Conservation (phyloP, 2,329 filamentous ascomycete species). For the Epichloe aotearoae region DNA sequence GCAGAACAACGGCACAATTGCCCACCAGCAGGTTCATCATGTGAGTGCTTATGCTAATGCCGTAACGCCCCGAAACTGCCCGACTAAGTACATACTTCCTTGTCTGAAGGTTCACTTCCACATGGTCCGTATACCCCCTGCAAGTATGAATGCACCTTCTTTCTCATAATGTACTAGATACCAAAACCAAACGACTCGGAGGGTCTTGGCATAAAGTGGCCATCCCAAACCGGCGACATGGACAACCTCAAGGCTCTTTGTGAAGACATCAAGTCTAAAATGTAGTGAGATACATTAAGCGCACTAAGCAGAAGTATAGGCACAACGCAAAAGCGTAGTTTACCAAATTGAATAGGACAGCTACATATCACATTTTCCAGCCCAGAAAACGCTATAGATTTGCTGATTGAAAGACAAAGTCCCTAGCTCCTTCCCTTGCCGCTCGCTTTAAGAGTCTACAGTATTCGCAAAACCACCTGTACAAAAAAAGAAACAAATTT, state of each 20-base stretch:
- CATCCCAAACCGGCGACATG: slow-evolving; percentile 63
- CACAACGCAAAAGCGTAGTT: neutral
- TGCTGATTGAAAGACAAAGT: too few relatives aligned
- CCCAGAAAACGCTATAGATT: too few relatives aligned
- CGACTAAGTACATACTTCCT: neutral
- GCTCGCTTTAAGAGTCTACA: too few relatives aligned
- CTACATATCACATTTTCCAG: too few relatives aligned
- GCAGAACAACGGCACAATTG: slow-evolving; percentile 88
- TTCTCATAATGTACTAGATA: slow-evolving; percentile 43
- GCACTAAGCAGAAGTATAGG: neutral
- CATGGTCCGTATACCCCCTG: slow-evolving; percentile 45
- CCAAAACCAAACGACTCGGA: slow-evolving; percentile 80
- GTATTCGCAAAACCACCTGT: too few relatives aligned
- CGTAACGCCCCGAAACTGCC: too few relatives aligned
- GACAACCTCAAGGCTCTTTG: slow-evolving; percentile 65
- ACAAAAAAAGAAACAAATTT: too few relatives aligned
- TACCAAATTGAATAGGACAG: neutral
- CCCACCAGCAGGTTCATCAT: slow-evolving; percentile 88
- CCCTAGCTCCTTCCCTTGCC: too few relatives aligned
- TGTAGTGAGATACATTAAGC: slow-evolving; percentile 36
- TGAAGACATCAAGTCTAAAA: slow-evolving; percentile 81
- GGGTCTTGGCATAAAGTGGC: slow-evolving; percentile 72
- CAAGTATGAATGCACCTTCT: neutral
- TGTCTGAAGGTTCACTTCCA: slow-evolving; percentile 70
- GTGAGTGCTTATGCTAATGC: slow-evolving; percentile 33